Base-by-base conservation (phyloP, 768 basidiomycete genomes). In the Suillus paluster region DNA sequence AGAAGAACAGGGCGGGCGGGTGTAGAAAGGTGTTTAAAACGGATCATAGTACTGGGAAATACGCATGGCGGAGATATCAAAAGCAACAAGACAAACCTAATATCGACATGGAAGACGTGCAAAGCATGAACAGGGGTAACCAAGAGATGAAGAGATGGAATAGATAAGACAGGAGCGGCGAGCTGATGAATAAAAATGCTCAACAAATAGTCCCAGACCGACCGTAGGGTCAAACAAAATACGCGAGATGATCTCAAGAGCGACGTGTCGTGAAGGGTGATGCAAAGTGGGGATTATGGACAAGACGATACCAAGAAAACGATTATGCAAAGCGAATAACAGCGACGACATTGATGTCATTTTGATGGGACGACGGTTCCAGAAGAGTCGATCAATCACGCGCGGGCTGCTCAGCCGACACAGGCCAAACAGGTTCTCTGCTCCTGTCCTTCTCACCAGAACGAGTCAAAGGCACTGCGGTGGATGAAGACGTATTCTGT, bases 141-240 rank as follows among this genome's bases (percentile, higher is more conserved):
- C 75, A 70, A 56, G 63, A 71, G 60, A 63, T 70, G 65, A 74
- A 65, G 27, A 62, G 67, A 57, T 53, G 17, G 56, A 67, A 75
- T 69, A 74, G 70, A 75, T 75, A 74, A 50, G 64, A 61, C 73
- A 61, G 71, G 63, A 60, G 67, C 46, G 50, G 60, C 68, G 71
- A 66, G 50, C 41, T 57, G 52, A 63, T 60, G 58, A 50, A 61
- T 62, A 69, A 69, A 58, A 59, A 46, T 46, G 64, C 60, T 70
- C 64, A 65, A 67, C 70, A 68, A 68, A 67, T 63, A 73, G 61
- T 65, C 73, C 75, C 71, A 62, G 50, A 65, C 34, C 41, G 41
- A 65, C 65, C 59, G 57, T 21, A 54, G 53, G n/a, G 42, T 53
- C 38, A 52, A 67, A 64, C 59, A 54, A 58, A 65, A 23, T 10